Base-by-base conservation (phyloP, 1,284 basidiomycete species). In the Pholiota adiposa region DNA sequence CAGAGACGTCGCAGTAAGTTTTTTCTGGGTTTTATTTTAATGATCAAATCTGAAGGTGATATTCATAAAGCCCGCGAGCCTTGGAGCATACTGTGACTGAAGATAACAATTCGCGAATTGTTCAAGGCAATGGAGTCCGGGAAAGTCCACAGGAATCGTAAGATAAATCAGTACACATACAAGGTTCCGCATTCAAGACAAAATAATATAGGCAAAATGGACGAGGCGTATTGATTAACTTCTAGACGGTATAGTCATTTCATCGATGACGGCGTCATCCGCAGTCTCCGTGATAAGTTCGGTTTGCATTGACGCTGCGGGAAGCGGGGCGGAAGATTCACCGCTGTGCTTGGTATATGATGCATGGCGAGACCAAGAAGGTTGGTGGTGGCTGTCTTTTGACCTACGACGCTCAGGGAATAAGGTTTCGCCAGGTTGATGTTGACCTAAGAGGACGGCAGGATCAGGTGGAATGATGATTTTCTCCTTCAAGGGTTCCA, bases 51-150 rank as follows among this genome's bases (percentile, higher is more conserved):
- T 56, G 8, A 41, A 23, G 49, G 31, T 11, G 9, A 21, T 14
- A 2, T 11, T 33, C 6, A 18, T 34, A 6, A 38, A 92, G 89
- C 88, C 90, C 56, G 90, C 90, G 41, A 90, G 79, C 68, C 76
- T 86, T 52, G 90, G 90, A 31, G 90, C 89, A n/a, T 93, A 91
- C 74, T 89, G 87, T 69, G 90, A 92, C 70, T 90, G 72, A 79
- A 51, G 23, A 25, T n/a, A 41, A 43, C 23, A 31, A 51, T 34
- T 41, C n/a, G n/a, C 19, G 12, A 25, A 7, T n/a, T n/a, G n/a
- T n/a, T n/a, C n/a, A 18, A 40, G 6, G 25, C 18, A 56, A 16
- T 5, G 40, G 21, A 31, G 49, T 18, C 4, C 40, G 50, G 44
- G 43, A 49, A 54, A 41, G 36, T 50, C 21, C 44, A 19, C 46